A percentile compares a stretch with the other conserved stretches of the same genome.
Conservation (phyloP, 208 protist species). For the Leishmania tropica region DNA sequence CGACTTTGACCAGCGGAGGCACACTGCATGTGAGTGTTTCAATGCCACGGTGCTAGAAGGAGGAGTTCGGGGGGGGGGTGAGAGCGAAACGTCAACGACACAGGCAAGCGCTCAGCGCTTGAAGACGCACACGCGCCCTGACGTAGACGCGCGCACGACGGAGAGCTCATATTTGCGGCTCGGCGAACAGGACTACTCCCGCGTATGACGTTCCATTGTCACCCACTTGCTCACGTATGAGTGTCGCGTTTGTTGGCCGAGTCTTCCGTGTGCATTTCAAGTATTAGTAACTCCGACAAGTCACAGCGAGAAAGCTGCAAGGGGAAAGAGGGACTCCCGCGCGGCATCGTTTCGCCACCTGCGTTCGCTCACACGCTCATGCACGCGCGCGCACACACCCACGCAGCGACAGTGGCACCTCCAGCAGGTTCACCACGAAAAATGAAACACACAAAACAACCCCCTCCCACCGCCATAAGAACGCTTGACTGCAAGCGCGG, state of each 20-base stretch:
- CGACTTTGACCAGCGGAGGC: neutral
- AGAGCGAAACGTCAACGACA: neutral
- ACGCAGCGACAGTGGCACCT: neutral
- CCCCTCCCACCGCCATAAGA: neutral
- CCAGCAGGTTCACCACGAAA: neutral
- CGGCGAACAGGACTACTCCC: neutral
- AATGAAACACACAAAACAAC: neutral
- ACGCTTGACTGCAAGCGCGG: neutral
- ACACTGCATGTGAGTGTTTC: neutral
- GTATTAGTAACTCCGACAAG: neutral
- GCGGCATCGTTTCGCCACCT: neutral
- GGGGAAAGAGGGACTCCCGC: neutral
- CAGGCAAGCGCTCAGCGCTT: neutral
- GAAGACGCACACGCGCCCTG: neutral
- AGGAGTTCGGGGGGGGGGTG: neutral
- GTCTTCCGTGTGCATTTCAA: neutral
- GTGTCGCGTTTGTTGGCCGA: neutral
- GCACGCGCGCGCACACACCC: neutral
- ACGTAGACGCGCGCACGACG: conserved; percentile 1
- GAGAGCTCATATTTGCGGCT: neutral
- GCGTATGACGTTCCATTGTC: neutral
- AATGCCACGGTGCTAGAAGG: neutral
- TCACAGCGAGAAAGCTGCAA: conserved; percentile 1
- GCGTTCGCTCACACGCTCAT: neutral
- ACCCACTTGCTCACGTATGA: neutral